phyloP scores from a whole-genome alignment of 2,329 filamentous ascomycete species.

The Drechslerella stenobrocha region DNA sequence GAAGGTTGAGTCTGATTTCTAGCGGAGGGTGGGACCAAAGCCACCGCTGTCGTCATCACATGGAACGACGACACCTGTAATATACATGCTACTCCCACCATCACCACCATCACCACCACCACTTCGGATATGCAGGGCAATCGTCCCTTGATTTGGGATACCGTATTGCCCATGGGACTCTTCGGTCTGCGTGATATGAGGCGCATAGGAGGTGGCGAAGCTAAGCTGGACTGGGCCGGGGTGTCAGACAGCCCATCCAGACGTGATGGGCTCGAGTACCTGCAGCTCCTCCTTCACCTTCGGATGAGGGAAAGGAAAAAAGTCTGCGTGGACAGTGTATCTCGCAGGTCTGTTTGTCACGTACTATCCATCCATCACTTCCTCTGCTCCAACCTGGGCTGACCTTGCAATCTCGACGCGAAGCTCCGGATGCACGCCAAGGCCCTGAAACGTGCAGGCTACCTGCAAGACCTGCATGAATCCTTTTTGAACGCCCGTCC shows the following conservation, averaged over 20 bases:
- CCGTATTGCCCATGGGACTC: not conserved
- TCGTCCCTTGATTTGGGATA: too few relatives aligned
- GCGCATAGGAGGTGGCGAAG: slow-evolving; percentile 8
- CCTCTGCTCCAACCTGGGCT: slow-evolving; percentile 2
- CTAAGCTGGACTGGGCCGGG: not conserved
- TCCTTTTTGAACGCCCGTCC: slow-evolving; percentile 30
- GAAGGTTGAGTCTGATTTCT: too few relatives aligned
- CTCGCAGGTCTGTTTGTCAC: not conserved
- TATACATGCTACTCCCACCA: too few relatives aligned
- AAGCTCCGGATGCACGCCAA: too few relatives aligned
- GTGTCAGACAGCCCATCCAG: not conserved
- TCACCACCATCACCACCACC: too few relatives aligned
- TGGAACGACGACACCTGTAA: too few relatives aligned
- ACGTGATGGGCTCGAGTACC: not conserved
- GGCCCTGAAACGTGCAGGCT: not conserved
- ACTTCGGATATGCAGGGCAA: too few relatives aligned
- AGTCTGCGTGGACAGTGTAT: not conserved
- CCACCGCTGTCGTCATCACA: too few relatives aligned
- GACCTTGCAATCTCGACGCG: not conserved
- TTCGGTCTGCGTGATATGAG: slow-evolving; percentile 2
- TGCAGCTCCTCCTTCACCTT: not conserved
- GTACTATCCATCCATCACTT: not conserved
- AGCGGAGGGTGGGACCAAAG: too few relatives aligned
- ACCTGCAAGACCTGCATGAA: slow-evolving; percentile 20
- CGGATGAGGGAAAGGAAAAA: not conserved